phyloP scores from a whole-genome alignment of 495 filamentous ascomycete genomes.

The Trichocladium antarcticum region DNA sequence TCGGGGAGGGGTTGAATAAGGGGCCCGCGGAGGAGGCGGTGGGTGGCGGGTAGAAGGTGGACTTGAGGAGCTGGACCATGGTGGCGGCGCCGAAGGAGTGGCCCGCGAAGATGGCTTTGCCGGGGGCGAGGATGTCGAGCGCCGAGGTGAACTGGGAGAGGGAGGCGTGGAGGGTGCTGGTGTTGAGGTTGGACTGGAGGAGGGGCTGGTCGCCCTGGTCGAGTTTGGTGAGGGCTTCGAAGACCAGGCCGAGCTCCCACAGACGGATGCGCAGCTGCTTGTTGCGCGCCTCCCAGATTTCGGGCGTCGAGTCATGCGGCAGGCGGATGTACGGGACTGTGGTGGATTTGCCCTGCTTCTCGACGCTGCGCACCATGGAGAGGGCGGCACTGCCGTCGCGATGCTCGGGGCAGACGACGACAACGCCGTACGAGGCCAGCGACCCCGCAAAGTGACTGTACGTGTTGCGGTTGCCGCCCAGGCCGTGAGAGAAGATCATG shows the following conservation, averaged over 20 bases:
- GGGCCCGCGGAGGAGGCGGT: slow-evolving; percentile 25
- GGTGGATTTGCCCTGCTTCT: slow-evolving; percentile 23
- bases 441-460: slow-evolving; percentile 64
- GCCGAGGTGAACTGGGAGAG: slow-evolving; percentile 41
- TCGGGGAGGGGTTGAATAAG: slow-evolving; percentile 40
- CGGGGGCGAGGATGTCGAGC: slow-evolving; percentile 57
- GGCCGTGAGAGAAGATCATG: slow-evolving; percentile 69
- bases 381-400: slow-evolving; percentile 62
- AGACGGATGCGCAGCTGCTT: slow-evolving; percentile 57
- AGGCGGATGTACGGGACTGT: slow-evolving; percentile 39
- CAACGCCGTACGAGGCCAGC: slow-evolving; percentile 60
- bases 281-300: slow-evolving; percentile 49
- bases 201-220: slow-evolving; percentile 36
- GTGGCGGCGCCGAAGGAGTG: slow-evolving; percentile 70
- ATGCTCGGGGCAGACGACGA: slow-evolving; percentile 68
- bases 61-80: slow-evolving; percentile 61
- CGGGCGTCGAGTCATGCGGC: slow-evolving; percentile 43
- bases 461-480: slow-evolving; percentile 61
- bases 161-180: slow-evolving; percentile 28
- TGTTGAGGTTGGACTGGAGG: slow-evolving; percentile 36
- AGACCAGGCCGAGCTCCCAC: slow-evolving; percentile 57
- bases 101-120: slow-evolving; percentile 56
- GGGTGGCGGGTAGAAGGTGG: slow-evolving; percentile 48
- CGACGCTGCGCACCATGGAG: slow-evolving; percentile 46
- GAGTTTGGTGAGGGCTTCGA: slow-evolving; percentile 52